Conservation (phyloP, 73 alveolate species). For the Symbiodinium pilosum region DNA sequence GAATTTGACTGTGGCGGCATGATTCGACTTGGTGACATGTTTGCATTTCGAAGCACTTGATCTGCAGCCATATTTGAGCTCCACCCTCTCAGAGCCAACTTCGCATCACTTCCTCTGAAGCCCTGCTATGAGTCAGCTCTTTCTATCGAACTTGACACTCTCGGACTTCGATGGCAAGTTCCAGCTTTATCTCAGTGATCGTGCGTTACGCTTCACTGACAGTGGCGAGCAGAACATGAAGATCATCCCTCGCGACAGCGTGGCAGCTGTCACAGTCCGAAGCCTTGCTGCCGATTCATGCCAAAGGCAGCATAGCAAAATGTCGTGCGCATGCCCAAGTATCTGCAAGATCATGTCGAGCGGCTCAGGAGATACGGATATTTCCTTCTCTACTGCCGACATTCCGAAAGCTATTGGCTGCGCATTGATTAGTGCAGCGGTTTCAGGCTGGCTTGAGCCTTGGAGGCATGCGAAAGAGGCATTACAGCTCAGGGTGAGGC, state of each 20-base stretch:
- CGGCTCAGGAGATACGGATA: slow-evolving; percentile 42
- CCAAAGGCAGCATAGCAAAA: too few species aligned
- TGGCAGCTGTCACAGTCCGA: slow-evolving; percentile 44
- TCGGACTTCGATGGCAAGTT: slow-evolving; percentile 44
- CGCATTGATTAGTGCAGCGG: neutral
- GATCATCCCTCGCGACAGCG: slow-evolving; percentile 56
- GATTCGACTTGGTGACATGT: too few species aligned
- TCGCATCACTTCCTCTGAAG: too few species aligned
- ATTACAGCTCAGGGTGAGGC: too few species aligned
- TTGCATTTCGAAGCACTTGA: neutral
- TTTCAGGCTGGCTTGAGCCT: slow-evolving; percentile 51
- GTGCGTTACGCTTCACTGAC: slow-evolving; percentile 54
- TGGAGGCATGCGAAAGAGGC: neutral
- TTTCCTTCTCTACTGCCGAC: slow-evolving; percentile 55
- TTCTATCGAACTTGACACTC: slow-evolving; percentile 26
- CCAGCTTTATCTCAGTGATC: slow-evolving; percentile 28
- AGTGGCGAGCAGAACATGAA: slow-evolving; percentile 54
- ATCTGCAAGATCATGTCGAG: neutral
- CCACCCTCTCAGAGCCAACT: neutral
- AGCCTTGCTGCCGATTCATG: neutral
- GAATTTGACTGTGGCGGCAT: too few species aligned
- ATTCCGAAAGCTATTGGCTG: slow-evolving; percentile 40
- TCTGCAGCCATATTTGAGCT: neutral
- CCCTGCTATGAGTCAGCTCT: slow-evolving; percentile 15
- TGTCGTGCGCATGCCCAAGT: too few species aligned